Percentiles rank a stretch among this genome's conserved stretches.
Conservation (phyloP, 2,329 filamentous ascomycete species). For the Ophiostoma tasmaniense region DNA sequence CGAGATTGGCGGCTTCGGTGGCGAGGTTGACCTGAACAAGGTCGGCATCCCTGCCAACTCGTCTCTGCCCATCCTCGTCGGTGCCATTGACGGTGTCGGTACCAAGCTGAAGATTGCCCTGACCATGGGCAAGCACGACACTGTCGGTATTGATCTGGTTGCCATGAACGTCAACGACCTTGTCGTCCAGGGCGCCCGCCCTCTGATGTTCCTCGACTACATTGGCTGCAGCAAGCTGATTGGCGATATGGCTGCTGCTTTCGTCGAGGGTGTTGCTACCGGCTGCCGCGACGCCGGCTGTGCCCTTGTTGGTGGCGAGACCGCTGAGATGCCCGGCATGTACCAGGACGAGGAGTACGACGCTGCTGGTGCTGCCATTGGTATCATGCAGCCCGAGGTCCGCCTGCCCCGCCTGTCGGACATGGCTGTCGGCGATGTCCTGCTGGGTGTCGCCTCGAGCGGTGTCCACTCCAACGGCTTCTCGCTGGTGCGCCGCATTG, state of each 20-base stretch:
- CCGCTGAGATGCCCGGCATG: conserved; percentile 96
- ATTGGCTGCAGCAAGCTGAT: conserved; percentile 88
- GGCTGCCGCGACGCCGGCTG: conserved; percentile 81
- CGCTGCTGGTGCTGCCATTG: conserved; percentile 81
- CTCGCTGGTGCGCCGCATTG: conserved; percentile 86
- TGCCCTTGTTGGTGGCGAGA: conserved; percentile 92
- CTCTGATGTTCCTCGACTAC: conserved; percentile 95
- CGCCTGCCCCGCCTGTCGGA: conserved; percentile 66
- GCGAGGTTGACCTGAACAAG: conserved; percentile 67
- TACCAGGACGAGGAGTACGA: conserved; percentile 87
- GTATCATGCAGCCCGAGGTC: conserved; percentile 61
- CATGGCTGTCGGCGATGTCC: conserved; percentile 76
- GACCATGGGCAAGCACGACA: conserved; percentile 79
- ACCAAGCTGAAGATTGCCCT: conserved; percentile 97
- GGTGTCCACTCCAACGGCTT: conserved; percentile 96
- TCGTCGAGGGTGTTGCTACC: conserved; percentile 81
- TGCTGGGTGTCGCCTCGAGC: conserved; percentile 76
- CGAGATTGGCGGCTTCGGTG: conserved; percentile 91
- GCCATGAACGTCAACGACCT: conserved; percentile 99
- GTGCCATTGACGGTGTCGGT: conserved; percentile 90
- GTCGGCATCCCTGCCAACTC: conserved; percentile 61
- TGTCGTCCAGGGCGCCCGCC: conserved; percentile 89
- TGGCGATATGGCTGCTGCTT: conserved; percentile 67
- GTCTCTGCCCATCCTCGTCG: conserved; percentile 79
- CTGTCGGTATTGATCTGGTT: conserved; percentile 91